Evolutionary conservation across 1,139 yeast species (phyloP), one percentile per base, ranked within the genome.

Genomic region (Saccharomyces hybrid): DNA sequence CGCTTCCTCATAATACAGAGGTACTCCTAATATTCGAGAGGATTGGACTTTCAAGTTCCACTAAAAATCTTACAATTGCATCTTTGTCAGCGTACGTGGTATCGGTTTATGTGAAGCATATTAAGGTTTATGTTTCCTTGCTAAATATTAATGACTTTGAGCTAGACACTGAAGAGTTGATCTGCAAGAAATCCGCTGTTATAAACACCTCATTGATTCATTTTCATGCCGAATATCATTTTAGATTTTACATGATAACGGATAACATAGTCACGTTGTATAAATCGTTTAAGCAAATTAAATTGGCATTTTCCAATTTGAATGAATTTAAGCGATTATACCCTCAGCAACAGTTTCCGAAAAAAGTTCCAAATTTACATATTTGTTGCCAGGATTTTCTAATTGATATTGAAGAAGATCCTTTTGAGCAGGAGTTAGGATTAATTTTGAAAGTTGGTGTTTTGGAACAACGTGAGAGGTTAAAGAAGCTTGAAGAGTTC

Each of bases 361-460:
- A 76, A 5, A 62, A 66, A 4, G 57, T 87, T 9, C 95, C 95
- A 0, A 71, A 71, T 23, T 73, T 86, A 2, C 73, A 76, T 9
- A 51, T 89, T 11, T 73, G 68, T 52, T 71, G 90, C 0, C 72
- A 75, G 5, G 72, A 73, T 29, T 62, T 88, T 5, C 42, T 58
- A 4, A 53, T 69, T 11, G 64, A 63, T 44, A 67, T 68, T 7
- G 70, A 69, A 51, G 96, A 88, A 68, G 96, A 89, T 69, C 87
- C 90, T 2, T 89, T 90, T 69, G 97, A 90, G 68, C 74, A 83
- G n/a, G 87, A 87, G 60, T 71, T 90, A 51, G 82, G 81, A 13
- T 76, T 87, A 74, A 84, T 86, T 41, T 86, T 78, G 66, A 88
- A 85, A 62, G 76, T 86, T 14, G 96, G 96, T 1, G 64, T 76